A percentile compares a stretch with the other conserved stretches of the same genome.
Conservation (phyloP, 192 early-diverging fungal genomes). For the Phlyctochytrium bullatum region DNA sequence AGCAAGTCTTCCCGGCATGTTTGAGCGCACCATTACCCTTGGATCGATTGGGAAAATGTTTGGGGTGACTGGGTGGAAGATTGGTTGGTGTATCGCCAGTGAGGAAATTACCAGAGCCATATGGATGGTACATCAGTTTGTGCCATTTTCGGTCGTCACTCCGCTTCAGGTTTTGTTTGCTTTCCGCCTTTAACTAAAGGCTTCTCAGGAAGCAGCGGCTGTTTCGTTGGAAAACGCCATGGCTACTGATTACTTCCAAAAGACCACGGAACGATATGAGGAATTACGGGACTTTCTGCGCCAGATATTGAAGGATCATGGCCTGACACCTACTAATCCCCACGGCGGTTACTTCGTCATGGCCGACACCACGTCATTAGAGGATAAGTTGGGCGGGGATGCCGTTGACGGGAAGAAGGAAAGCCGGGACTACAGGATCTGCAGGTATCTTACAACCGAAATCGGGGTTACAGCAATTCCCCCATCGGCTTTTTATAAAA, state of each 20-base stretch:
- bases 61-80: slow-evolving; percentile 95
- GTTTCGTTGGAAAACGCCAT: slow-evolving; percentile 65
- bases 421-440: slow-evolving; percentile 73
- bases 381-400: slow-evolving; percentile 30
- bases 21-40: slow-evolving; percentile 91
- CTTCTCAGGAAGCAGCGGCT: slow-evolving; percentile 63
- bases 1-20: slow-evolving; percentile 85
- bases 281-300: slow-evolving; percentile 72
- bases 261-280: slow-evolving; percentile 68
- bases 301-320: slow-evolving; percentile 59
- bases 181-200: neutral
- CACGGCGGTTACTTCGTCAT: slow-evolving; percentile 94
- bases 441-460: slow-evolving; percentile 81
- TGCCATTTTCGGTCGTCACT: slow-evolving; percentile 85
- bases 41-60: slow-evolving; percentile 92
- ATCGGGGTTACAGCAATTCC: slow-evolving; percentile 92
- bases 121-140: slow-evolving; percentile 84
- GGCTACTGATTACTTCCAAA: slow-evolving; percentile 61
- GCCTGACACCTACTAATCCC: slow-evolving; percentile 77
- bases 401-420: slow-evolving; percentile 33
- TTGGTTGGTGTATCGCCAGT: slow-evolving; percentile 89
- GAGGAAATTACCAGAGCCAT: slow-evolving; percentile 66
- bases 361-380: slow-evolving; percentile 71
- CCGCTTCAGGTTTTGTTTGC: slow-evolving; percentile 68
- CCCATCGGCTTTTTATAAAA: slow-evolving; percentile 79